These are phyloP conservation scores for Lodderomyces beijingensis DNA, from an alignment of 1,139 yeast genomes.

Conservation along the genomic window DNA sequence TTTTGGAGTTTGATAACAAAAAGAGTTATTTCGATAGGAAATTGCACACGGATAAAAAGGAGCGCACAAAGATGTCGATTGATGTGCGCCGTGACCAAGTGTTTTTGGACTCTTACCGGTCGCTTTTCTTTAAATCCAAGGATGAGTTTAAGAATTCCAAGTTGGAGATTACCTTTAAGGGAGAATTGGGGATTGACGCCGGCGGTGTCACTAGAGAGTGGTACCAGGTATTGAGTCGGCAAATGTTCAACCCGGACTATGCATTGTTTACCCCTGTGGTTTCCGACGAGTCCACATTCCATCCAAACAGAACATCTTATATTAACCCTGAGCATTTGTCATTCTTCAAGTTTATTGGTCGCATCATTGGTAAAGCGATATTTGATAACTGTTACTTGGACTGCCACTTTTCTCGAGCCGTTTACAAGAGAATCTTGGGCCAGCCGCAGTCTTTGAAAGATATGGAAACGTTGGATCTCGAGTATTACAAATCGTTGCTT, in stretches of 20 bases:
- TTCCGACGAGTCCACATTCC: slow-evolving; percentile 89
- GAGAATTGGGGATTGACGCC: slow-evolving; percentile 96
- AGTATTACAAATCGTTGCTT: slow-evolving; percentile 82
- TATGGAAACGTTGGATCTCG: slow-evolving; percentile 91
- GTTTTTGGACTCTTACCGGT: slow-evolving; percentile 83
- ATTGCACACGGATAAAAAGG: slow-evolving; percentile 47
- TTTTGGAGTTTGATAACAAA: slow-evolving; percentile 92
- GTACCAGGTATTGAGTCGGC: slow-evolving; percentile 92
- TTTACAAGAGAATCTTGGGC: slow-evolving; percentile 82
- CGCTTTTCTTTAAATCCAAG: slow-evolving; percentile 74
- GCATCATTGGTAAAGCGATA: slow-evolving; percentile 92
- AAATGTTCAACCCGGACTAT: slow-evolving; percentile 95
- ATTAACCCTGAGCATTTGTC: slow-evolving; percentile 91
- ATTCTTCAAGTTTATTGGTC: slow-evolving; percentile 91
- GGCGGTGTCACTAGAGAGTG: slow-evolving; percentile 98
- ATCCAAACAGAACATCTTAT: slow-evolving; percentile 90
- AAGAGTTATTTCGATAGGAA: slow-evolving; percentile 78
- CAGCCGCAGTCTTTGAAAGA: slow-evolving; percentile 82
- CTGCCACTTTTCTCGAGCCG: slow-evolving; percentile 94
- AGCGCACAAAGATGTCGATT: slow-evolving; percentile 51
- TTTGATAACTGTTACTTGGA: slow-evolving; percentile 84
- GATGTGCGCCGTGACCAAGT: slow-evolving; percentile 86
- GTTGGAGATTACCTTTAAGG: slow-evolving; percentile 77
- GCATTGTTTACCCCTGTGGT: slow-evolving; percentile 92
- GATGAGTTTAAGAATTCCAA: slow-evolving; percentile 73